Conservation (phyloP, 805 yeast species). For the Candida ipomoeae region DNA sequence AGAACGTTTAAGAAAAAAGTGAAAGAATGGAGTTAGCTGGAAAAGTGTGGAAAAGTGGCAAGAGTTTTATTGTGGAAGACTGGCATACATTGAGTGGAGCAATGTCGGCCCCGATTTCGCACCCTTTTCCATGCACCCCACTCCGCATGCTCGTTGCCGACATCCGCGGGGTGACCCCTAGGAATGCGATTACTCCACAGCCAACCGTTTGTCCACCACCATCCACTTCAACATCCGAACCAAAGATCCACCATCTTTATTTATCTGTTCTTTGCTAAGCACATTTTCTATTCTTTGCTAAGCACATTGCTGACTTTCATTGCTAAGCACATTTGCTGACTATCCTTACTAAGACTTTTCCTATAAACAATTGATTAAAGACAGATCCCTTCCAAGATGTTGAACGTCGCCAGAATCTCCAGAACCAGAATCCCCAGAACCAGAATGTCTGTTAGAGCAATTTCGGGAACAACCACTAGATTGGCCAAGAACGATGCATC, state of each 20-base stretch:
- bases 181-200: not conserved
- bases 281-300: not conserved
- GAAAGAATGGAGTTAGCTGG: no score
- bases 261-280: no score
- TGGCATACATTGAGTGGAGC: not conserved
- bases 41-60: no score
- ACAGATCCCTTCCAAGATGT: not conserved
- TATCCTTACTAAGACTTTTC: no score
- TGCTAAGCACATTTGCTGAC: no score
- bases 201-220: no score
- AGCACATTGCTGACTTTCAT: no score
- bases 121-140: slow-evolving; percentile 5
- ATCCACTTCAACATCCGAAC: no score
- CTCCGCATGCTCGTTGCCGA: slow-evolving; percentile 3
- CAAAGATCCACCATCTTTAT: no score
- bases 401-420: slow-evolving; percentile 31
- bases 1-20: no score
- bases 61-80: no score
- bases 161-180: slow-evolving; percentile 2
- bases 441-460: slow-evolving; percentile 28
- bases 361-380: not conserved
- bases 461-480: slow-evolving; percentile 3
- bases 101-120: slow-evolving; percentile 1
- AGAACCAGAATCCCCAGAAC: slow-evolving; percentile 2
- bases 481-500: slow-evolving; percentile 54